phyloP scores from a whole-genome alignment of 345 rosid species.

The Camelina laxa region DNA sequence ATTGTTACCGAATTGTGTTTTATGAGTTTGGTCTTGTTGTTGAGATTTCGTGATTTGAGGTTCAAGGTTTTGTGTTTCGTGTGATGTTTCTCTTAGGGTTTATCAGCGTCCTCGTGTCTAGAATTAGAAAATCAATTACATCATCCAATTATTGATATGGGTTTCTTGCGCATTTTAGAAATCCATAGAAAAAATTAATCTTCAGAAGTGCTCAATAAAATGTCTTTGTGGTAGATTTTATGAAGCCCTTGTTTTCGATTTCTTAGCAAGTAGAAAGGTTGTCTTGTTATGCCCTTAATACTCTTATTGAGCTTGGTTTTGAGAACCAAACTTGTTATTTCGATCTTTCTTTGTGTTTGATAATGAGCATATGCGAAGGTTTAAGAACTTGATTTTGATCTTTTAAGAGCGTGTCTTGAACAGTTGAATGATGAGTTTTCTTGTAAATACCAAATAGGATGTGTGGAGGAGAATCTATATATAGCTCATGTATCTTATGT shows the following conservation, averaged over 20 bases:
- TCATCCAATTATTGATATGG: not conserved
- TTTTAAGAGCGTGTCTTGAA: not conserved
- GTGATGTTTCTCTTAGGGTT: slow-evolving; percentile 1
- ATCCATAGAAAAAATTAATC: not conserved
- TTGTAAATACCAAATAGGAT: not conserved
- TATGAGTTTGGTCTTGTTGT: not conserved
- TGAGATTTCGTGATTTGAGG: not conserved
- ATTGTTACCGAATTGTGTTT: not conserved
- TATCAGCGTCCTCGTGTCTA: not conserved
- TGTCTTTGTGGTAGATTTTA: slow-evolving; percentile 1
- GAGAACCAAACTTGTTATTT: not conserved
- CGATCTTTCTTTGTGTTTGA: not conserved
- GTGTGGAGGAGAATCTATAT: not conserved
- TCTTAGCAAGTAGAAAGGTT: not conserved
- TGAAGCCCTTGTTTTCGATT: not conserved
- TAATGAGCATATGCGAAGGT: slow-evolving; percentile 3
- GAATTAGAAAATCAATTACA: not conserved
- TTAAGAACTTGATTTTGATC: not conserved
- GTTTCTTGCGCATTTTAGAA: not conserved
- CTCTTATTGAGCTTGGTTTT: not conserved
- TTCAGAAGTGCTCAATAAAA: not conserved
- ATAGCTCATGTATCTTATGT: not conserved
- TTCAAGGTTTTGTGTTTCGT: slow-evolving; percentile 26
- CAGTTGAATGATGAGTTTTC: not conserved
- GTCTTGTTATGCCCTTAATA: not conserved